phyloP scores from a whole-genome alignment of 2,329 filamentous ascomycete species.

The Xylariaceae sp. region DNA sequence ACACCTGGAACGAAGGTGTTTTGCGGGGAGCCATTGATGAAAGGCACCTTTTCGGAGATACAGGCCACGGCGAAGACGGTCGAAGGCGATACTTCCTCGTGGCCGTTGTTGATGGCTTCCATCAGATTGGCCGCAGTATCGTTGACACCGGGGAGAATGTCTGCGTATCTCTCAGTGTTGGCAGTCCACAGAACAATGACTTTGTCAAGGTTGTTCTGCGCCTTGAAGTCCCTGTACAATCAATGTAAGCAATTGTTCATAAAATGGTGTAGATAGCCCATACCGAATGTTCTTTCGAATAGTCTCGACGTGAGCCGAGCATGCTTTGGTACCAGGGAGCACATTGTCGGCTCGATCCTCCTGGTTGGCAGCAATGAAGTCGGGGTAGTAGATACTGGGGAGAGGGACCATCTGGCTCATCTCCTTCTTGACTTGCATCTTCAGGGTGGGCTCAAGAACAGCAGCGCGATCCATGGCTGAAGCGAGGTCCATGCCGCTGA shows the following conservation, averaged over 20 bases:
- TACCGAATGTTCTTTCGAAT: constrained; percentile 87
- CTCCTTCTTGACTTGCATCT: constrained; percentile 84
- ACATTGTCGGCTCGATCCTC: constrained; percentile 93
- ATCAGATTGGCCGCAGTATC: constrained; percentile 94
- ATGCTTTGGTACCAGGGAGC: constrained; percentile 77
- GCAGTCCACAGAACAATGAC: constrained; percentile 98
- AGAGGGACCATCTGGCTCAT: constrained; percentile 84
- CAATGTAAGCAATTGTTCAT: constrained; percentile 7
- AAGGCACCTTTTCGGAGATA: constrained; percentile 83
- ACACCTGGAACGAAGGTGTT: constrained; percentile 97
- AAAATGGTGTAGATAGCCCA: constrained; percentile 22
- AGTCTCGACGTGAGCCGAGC: constrained; percentile 81
- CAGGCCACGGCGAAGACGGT: constrained; percentile 93
- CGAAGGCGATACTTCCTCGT: constrained; percentile 89
- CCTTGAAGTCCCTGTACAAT: constrained; percentile 72
- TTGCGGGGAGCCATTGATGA: constrained; percentile 98
- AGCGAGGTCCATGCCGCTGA: constrained; percentile 83
- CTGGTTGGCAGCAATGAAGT: constrained; percentile 99
- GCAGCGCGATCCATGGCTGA: constrained; percentile 92
- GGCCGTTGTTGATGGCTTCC: constrained; percentile 77
- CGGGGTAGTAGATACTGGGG: constrained; percentile 95
- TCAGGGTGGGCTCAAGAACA: constrained; percentile 92
- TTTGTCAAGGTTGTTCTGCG: constrained; percentile 78
- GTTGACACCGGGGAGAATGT: constrained; percentile 82
- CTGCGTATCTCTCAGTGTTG: constrained; percentile 96